Evolutionary conservation across 2,329 filamentous ascomycete genomes (phyloP).

Genomic region (Alternaria hordeiaustralica): DNA sequence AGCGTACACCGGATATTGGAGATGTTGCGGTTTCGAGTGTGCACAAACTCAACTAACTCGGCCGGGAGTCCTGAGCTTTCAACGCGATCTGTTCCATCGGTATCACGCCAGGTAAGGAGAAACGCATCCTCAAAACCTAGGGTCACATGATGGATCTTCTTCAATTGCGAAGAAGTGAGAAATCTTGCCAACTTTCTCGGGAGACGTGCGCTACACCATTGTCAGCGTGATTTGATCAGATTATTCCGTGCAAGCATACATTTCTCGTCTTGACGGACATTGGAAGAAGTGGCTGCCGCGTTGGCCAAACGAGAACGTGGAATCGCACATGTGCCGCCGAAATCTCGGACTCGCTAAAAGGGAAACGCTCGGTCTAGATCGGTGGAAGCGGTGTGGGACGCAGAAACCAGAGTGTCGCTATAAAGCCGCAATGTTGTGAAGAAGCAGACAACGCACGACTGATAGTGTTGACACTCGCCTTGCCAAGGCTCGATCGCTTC

Average conservation of each 20-base stretch:
- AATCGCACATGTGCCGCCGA: conserved; percentile 36
- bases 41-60: conserved; percentile 36
- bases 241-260: conserved; percentile 22
- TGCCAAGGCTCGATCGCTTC: conserved; percentile 39
- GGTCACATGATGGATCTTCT: conserved; percentile 38
- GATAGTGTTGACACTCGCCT: conserved; percentile 16
- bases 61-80: conserved; percentile 33
- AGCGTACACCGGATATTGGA: conserved; percentile 36
- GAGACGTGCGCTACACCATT: conserved; percentile 28
- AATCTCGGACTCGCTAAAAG: conserved; percentile 9
- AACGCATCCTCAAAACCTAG: conserved; percentile 45
- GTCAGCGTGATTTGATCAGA: not conserved
- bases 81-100: conserved; percentile 30
- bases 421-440: conserved; percentile 5
- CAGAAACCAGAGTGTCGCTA: not conserved
- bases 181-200: conserved; percentile 35
- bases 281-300: conserved; percentile 45
- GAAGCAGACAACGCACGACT: conserved; percentile 6
- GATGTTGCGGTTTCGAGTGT: conserved; percentile 34
- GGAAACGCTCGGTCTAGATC: conserved; percentile 2
- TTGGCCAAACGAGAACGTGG: conserved; percentile 44
- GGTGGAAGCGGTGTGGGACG: conserved; percentile 3
- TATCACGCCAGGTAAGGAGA: conserved; percentile 42
- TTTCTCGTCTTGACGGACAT: conserved; percentile 34
- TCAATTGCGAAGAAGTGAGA: conserved; percentile 31